These are phyloP conservation scores for Aspergillus aculeatinus DNA, from an alignment of 2,329 filamentous ascomycete genomes.

Conservation along the genomic window DNA sequence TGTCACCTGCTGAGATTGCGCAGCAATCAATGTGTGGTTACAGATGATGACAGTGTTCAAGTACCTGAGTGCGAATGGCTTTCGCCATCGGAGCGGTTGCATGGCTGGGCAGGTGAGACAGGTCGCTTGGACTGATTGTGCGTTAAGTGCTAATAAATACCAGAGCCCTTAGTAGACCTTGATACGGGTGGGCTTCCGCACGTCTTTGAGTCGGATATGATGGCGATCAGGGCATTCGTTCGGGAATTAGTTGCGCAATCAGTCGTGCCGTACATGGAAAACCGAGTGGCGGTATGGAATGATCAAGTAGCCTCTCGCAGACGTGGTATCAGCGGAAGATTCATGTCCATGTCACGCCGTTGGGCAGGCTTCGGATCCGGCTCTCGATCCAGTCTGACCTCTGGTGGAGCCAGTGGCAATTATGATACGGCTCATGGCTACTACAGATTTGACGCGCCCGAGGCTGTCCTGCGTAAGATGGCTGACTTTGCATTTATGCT, in stretches of 20 bases:
- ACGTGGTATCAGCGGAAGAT: constrained; percentile 84
- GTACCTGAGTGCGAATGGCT: constrained; percentile 86
- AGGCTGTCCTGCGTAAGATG: constrained; percentile 88
- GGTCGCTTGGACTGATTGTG: not conserved
- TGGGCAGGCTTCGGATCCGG: constrained; percentile 78
- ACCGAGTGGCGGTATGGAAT: constrained; percentile 88
- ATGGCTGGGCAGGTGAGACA: constrained; percentile 58
- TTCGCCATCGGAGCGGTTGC: constrained; percentile 79
- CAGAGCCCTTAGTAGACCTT: constrained; percentile 54
- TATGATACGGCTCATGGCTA: constrained; percentile 77
- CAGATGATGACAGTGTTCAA: constrained; percentile 84
- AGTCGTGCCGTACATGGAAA: constrained; percentile 93
- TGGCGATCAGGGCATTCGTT: constrained; percentile 82
- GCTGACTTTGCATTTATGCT: constrained; percentile 97
- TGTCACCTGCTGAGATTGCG: constrained; percentile 87
- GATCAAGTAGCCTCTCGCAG: constrained; percentile 91
- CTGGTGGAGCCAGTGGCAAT: constrained; percentile 53
- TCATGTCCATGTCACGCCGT: constrained; percentile 88
- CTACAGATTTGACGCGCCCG: constrained; percentile 78
- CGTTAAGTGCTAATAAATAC: constrained; percentile 9
- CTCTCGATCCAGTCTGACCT: constrained; percentile 57
- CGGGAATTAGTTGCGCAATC: constrained; percentile 95
- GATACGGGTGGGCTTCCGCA: constrained; percentile 68
- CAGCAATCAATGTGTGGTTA: constrained; percentile 79
- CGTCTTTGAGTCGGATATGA: constrained; percentile 89